These are phyloP conservation scores for Mortierella polycephala DNA, from an alignment of 371 early-diverging fungal genomes.

Conservation along the genomic window DNA sequence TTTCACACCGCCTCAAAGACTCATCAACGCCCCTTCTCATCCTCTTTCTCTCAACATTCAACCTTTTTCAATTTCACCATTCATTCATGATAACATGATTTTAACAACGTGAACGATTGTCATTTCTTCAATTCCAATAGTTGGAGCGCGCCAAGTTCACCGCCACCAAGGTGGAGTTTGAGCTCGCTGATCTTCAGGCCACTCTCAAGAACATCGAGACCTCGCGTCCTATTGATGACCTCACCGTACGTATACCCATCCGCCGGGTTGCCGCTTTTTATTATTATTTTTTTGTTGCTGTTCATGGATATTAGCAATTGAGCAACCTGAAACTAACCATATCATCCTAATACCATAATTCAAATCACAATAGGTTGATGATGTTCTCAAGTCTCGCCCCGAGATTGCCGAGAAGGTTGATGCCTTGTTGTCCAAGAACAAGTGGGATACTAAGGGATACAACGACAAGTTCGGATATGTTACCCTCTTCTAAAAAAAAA, in stretches of 20 bases:
- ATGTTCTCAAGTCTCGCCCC: conserved; percentile 93
- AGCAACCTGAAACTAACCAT: no score
- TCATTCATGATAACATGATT: no score
- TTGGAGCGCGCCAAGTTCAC: conserved; percentile 89
- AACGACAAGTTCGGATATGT: conserved; percentile 91
- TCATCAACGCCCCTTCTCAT: no score
- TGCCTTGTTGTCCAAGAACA: conserved; percentile 89
- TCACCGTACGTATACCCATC: conserved; percentile 75
- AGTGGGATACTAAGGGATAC: conserved; percentile 94
- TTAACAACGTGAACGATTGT: neutral
- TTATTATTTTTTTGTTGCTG: neutral
- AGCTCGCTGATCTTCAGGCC: conserved; percentile 88
- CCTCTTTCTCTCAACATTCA: neutral
- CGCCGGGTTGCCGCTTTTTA: neutral
- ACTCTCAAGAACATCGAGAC: conserved; percentile 93
- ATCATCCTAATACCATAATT: no score
- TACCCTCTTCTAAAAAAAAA: conserved; percentile 84
- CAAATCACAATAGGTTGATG: conserved; percentile 77
- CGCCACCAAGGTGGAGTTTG: conserved; percentile 83
- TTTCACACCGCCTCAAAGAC: no score
- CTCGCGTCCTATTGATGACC: conserved; percentile 93
- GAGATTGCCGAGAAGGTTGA: conserved; percentile 89
- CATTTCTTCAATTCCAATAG: conserved; percentile 55
- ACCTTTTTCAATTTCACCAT: no score
- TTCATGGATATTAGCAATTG: no score